These are phyloP conservation scores for Lumnitzera racemosa DNA, from an alignment of 345 rosid genomes.

Conservation along the genomic window DNA sequence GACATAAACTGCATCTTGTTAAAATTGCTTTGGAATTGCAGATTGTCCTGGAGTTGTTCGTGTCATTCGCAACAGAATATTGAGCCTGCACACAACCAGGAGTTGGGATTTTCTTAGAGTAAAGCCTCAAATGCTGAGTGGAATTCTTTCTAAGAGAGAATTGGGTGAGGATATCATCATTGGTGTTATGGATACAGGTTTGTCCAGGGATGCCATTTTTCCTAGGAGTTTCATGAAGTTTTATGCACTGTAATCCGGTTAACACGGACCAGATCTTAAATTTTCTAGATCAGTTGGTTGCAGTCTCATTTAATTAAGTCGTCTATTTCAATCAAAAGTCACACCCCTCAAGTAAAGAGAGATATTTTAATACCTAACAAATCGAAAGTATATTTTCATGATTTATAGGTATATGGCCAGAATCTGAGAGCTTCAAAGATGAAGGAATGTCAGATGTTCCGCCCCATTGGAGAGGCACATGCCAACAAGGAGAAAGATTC, in stretches of 20 bases:
- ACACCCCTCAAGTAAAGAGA: no score
- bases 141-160: conserved; percentile 31
- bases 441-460: conserved; percentile 40
- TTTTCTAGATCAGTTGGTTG: no score
- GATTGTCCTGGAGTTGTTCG: conserved; percentile 37
- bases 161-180: conserved; percentile 41
- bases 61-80: conserved; percentile 31
- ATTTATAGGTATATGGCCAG: conserved; percentile 56
- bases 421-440: conserved; percentile 45
- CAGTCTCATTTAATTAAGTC: no score
- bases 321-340: no score
- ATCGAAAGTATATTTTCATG: neutral
- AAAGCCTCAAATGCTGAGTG: conserved; percentile 17
- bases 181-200: conserved; percentile 53
- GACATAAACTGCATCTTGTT: neutral
- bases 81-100: conserved; percentile 39
- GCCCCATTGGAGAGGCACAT: conserved; percentile 47
- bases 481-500: conserved; percentile 46
- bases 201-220: neutral
- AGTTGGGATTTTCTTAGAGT: conserved; percentile 57
- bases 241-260: no score
- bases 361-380: no score
- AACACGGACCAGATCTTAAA: no score
- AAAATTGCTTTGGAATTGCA: conserved; percentile 10
- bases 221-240: no score